phyloP scores from a whole-genome alignment of 345 rosid genomes.

The Populus pruinosa region DNA sequence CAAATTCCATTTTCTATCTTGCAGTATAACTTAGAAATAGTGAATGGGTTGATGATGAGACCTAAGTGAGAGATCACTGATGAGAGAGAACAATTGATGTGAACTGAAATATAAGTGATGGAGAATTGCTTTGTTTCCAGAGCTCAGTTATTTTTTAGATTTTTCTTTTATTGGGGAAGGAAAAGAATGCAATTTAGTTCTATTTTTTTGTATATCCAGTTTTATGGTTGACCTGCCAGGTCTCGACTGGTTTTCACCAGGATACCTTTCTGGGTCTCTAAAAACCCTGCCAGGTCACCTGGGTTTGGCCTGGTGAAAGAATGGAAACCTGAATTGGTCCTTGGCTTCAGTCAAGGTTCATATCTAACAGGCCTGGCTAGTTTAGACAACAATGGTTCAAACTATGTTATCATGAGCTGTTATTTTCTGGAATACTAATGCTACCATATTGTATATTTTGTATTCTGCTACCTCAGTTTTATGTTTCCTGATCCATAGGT shows the following conservation, averaged over 20 bases:
- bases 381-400: background rate
- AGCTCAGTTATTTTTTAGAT: background rate
- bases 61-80: background rate
- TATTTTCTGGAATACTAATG: background rate
- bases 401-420: background rate
- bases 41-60: background rate
- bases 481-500: slow-evolving; percentile 41
- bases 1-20: background rate
- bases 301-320: background rate
- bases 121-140: background rate
- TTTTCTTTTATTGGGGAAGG: background rate
- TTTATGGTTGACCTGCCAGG: background rate
- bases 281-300: background rate
- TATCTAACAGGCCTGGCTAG: background rate
- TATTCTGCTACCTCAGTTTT: background rate
- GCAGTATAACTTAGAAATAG: background rate
- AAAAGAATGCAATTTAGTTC: background rate
- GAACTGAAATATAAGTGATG: background rate
- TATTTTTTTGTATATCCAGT: background rate
- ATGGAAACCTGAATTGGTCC: background rate
- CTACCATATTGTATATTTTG: background rate
- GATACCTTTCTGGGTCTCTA: background rate
- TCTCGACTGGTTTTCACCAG: background rate
- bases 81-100: background rate
- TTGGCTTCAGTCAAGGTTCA: background rate